Evolutionary conservation across 2,329 filamentous ascomycete species (phyloP), one percentile per base, ranked within the genome.

Genomic region (Colletotrichum destructivum): DNA sequence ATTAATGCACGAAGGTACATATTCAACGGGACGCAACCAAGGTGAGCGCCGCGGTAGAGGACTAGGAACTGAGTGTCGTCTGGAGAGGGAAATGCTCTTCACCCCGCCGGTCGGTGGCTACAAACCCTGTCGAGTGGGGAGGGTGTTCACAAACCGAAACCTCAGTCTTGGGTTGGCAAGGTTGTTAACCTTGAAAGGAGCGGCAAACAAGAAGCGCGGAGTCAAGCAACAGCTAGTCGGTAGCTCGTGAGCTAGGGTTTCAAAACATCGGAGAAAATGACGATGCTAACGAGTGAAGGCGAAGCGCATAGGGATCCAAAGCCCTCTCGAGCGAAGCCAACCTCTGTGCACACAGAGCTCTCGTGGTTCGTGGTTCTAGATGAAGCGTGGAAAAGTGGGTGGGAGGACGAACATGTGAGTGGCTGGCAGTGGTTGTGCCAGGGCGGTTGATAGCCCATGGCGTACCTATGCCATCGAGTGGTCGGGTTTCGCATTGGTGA

Each of bases 211-310:
- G 62, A 55, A 66, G 35, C 55, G 23, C 31, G 9, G 38, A 47
- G 8, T 23, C 23, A 66, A 55, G 23, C 31, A 42, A 40, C 60
- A 38, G 35, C 51, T 47, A 52, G 15, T 46, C 35, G 42, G 15
- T 62, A 26, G 60, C 55, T 62, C 35, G 46, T 21, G 59, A 35
- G 35, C 68, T 23, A 62, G 16, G 42, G 68, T 71, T 71, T 71
- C 68, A 51, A 68, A 44, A 56, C 16, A 42, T 71, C 57, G 57
- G 56, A 42, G 56, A 57, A 67, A 67, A 62, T 62, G 63, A 44
- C 12, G 44, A 57, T 62, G 26, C 57, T 67, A 52, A 56, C 12
- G 23, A 38, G 31, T 18, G 23, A 21, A 44, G 42, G 26, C 23
- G 26, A 49, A 26, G 40, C 66, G 52, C 66, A 64, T n/a, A 35